A percentile compares a stretch with the other conserved stretches of the same genome.
These are phyloP conservation scores for Pleurotus ostreatus DNA, from an alignment of 768 basidiomycete genomes.

Conservation along the genomic window DNA sequence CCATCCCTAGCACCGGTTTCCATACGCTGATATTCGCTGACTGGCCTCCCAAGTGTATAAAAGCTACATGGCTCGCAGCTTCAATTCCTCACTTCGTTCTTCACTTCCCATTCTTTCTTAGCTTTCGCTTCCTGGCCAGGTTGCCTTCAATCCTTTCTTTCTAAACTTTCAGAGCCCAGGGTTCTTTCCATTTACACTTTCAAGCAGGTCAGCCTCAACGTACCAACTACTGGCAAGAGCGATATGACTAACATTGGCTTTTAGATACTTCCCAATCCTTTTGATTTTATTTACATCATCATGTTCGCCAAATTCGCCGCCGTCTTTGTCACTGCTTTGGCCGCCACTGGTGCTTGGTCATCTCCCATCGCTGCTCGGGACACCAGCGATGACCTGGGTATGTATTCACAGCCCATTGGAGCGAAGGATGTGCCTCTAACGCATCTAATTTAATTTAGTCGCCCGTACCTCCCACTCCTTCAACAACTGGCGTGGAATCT, in stretches of 20 bases:
- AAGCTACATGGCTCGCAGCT: constrained; percentile 3
- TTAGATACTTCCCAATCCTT: constrained; percentile 3
- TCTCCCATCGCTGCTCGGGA: constrained; percentile 21
- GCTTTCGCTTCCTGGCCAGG: constrained; percentile 30
- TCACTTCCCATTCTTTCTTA: constrained; percentile 20
- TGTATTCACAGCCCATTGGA: neutral
- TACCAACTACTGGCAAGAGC: constrained; percentile 16
- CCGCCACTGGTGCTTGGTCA: constrained; percentile 25
- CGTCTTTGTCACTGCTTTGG: constrained; percentile 27
- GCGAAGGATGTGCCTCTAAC: neutral
- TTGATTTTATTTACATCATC: constrained; percentile 16
- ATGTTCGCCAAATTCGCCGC: constrained; percentile 37
- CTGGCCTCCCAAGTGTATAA: constrained; percentile 13
- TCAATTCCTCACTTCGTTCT: constrained; percentile 12
- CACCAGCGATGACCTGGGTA: constrained; percentile 23
- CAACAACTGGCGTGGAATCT: constrained; percentile 34
- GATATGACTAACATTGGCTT: constrained; percentile 7
- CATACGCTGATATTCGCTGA: neutral
- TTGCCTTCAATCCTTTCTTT: constrained; percentile 33
- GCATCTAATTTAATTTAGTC: constrained; percentile 7
- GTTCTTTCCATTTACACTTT: constrained; percentile 25
- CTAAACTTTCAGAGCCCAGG: constrained; percentile 20
- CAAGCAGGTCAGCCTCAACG: constrained; percentile 1
- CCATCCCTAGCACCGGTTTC: neutral
- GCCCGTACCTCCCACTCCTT: constrained; percentile 19